Base-by-base conservation (phyloP, 169 alveolate genomes). In the Eimeria acervulina region DNA sequence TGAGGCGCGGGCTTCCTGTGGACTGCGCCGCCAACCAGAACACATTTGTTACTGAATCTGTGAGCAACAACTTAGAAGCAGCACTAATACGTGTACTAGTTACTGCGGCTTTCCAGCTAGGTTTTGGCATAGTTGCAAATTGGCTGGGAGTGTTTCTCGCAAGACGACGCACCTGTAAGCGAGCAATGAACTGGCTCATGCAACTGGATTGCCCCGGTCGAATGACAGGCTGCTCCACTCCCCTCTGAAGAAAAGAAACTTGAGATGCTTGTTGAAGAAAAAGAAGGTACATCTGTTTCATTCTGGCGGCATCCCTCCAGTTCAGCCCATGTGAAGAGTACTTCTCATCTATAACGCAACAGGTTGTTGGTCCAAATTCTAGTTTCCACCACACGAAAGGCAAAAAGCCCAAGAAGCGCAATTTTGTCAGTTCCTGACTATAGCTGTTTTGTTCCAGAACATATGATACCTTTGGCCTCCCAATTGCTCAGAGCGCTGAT, bases 161-260 rank as follows among this genome's bases (percentile, higher is more conserved):
- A 28, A 28, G 66, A 33, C 51, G 68, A 10, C 59, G 7, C 55
- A 87, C 93, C 93, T 87, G 78, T 38, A 87, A 21, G 26, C 81
- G 93, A 15, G 81, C 93, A 38, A 87, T 47, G 83, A 87, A 87
- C 93, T 87, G 93, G 81, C 93, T 87, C 93, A 87, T 87, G 70
- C 93, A 87, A 10, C 81, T 87, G 47, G 44, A 68, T 13, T 31
- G 17, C 21, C 81, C 93, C n/a, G 93, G 55, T 36, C 81, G 70
- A 70, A 87, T 31, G 47, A 61, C 40, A 31, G 93, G 93, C 47
- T 59, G 26, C 12, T 55, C 74, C 23, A 52, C 8, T 44, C 47
- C 93, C 47, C 81, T 38, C n/a, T 55, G 83, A 33, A 87, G 61
- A 61, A 87, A 87, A 23, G 93, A 87, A 19, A 61, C 28, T 8